phyloP scores from a whole-genome alignment of 164 flowering plant genomes.

The Nymphaea colorata region DNA sequence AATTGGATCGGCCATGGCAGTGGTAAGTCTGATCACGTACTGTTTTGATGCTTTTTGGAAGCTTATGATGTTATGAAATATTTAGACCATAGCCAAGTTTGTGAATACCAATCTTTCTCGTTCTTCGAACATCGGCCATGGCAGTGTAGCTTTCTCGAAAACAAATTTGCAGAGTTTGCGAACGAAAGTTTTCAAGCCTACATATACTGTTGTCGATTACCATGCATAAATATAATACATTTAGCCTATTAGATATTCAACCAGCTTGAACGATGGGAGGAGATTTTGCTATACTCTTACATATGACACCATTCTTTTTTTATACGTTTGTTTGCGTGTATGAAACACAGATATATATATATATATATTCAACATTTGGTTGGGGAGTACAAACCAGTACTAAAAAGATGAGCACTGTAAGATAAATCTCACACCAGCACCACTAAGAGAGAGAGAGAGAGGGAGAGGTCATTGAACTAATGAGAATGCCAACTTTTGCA shows the following conservation, averaged over 20 bases:
- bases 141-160: background rate
- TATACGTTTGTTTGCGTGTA: background rate
- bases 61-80: too few species aligned
- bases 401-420: background rate
- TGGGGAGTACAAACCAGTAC: too few species aligned
- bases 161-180: background rate
- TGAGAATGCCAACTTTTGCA: conserved; percentile 10
- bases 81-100: too few species aligned
- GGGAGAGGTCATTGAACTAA: background rate
- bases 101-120: background rate
- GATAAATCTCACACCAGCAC: background rate
- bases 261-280: too few species aligned
- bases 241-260: too few species aligned
- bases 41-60: too few species aligned
- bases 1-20: background rate
- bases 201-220: too few species aligned
- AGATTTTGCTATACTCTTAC: too few species aligned
- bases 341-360: too few species aligned
- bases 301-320: background rate
- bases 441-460: background rate
- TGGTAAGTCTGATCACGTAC: background rate
- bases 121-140: background rate
- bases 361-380: too few species aligned
- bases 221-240: too few species aligned
- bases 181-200: too few species aligned